A percentile compares a stretch with the other conserved stretches of the same genome.
These are phyloP conservation scores for Vitis riparia DNA, from an alignment of 164 flowering plant species.

Conservation along the genomic window DNA sequence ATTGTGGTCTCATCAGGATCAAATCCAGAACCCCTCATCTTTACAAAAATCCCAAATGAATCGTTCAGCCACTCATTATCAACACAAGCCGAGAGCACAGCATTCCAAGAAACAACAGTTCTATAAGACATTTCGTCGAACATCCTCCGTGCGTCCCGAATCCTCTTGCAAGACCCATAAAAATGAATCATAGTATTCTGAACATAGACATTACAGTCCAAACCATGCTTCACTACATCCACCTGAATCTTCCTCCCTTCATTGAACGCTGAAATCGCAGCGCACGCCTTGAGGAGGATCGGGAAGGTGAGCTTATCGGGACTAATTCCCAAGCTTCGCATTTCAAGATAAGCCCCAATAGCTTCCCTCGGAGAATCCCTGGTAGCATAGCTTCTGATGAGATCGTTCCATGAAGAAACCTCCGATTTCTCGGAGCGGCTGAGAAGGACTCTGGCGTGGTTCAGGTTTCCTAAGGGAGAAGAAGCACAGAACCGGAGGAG, in stretches of 20 bases:
- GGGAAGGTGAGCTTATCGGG: conserved; percentile 57
- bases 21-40: conserved; percentile 43
- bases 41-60: conserved; percentile 31
- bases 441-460: conserved; percentile 32
- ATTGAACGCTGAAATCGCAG: conserved; percentile 26
- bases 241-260: conserved; percentile 51
- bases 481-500: conserved; percentile 36
- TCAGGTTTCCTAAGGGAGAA: conserved; percentile 23
- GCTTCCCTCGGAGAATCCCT: conserved; percentile 36
- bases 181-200: conserved; percentile 53
- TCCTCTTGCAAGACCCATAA: conserved; percentile 51
- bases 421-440: conserved; percentile 13
- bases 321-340: conserved; percentile 35
- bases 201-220: conserved; percentile 48
- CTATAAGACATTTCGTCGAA: conserved; percentile 58
- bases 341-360: conserved; percentile 25
- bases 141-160: conserved; percentile 40
- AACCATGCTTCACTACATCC: conserved; percentile 45
- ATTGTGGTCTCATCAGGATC: conserved; percentile 63
- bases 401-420: conserved; percentile 46
- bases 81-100: conserved; percentile 44
- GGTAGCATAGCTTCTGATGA: conserved; percentile 46
- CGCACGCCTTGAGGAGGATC: conserved; percentile 55
- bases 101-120: conserved; percentile 68
- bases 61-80: conserved; percentile 37